A percentile compares a stretch with the other conserved stretches of the same genome.
These are phyloP conservation scores for Coleophoma crateriformis DNA, from an alignment of 2,329 filamentous ascomycete genomes.

Conservation along the genomic window DNA sequence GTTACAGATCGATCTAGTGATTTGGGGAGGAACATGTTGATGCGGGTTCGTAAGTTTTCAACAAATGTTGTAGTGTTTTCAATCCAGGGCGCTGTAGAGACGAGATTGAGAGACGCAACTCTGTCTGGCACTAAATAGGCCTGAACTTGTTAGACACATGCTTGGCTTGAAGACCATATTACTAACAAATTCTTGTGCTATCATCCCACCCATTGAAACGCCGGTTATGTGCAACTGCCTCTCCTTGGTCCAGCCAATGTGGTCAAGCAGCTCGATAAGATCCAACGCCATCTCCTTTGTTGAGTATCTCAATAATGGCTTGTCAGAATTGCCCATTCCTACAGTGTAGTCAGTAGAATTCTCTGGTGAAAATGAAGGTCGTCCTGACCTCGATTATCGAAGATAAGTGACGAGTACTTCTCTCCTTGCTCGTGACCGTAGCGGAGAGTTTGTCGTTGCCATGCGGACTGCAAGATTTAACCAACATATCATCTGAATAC, in stretches of 20 bases:
- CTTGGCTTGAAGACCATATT: constrained; percentile 4
- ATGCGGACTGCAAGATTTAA: constrained; percentile 42
- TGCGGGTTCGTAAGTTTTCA: constrained; percentile 56
- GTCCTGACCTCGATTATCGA: constrained; percentile 66
- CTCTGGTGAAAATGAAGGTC: neutral
- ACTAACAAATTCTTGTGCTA: constrained; percentile 71
- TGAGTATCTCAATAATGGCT: constrained; percentile 71
- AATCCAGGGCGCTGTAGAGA: constrained; percentile 56
- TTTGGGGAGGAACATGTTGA: constrained; percentile 62
- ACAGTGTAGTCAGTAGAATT: constrained; percentile 2
- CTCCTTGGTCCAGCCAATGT: constrained; percentile 61
- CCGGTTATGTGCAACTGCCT: constrained; percentile 65
- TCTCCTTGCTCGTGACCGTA: constrained; percentile 68
- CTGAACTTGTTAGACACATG: constrained; percentile 2
- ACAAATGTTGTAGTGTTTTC: constrained; percentile 56
- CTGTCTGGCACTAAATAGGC: constrained; percentile 46
- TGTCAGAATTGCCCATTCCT: constrained; percentile 72
- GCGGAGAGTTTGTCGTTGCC: constrained; percentile 79
- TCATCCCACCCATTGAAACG: constrained; percentile 87
- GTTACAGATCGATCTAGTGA: constrained; percentile 60
- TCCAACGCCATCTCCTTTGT: constrained; percentile 83
- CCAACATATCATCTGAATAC: neutral
- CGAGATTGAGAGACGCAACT: constrained; percentile 50
- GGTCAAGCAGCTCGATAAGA: constrained; percentile 61
- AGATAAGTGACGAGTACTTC: constrained; percentile 67